Evolutionary conservation across 2,329 filamentous ascomycete genomes (phyloP).

Genomic region (Phaeomoniella chlamydospora): DNA sequence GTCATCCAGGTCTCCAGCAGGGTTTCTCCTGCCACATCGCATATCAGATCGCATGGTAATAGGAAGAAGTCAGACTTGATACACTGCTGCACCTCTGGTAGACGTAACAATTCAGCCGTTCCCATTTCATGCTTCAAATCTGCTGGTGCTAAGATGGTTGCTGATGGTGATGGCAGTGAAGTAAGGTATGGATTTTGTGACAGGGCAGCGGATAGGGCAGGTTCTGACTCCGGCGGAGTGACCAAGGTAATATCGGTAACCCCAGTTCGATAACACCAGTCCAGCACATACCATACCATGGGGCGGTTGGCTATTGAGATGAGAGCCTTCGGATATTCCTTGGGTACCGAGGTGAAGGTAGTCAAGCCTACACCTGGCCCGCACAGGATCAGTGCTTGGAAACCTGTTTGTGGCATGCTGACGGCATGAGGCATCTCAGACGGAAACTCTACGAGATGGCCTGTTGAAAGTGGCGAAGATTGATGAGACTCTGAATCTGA

Average conservation of each 20-base stretch:
- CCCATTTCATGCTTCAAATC: slow-evolving; percentile 71
- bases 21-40: slow-evolving; percentile 70
- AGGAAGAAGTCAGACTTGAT: slow-evolving; percentile 80
- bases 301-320: slow-evolving; percentile 34
- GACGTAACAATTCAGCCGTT: slow-evolving; percentile 73
- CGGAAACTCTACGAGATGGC: background rate
- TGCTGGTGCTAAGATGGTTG: slow-evolving; percentile 61
- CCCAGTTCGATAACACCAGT: slow-evolving; percentile 33
- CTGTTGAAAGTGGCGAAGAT: background rate
- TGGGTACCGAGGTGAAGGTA: slow-evolving; percentile 33
- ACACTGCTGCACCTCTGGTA: slow-evolving; percentile 65
- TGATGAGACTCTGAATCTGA: background rate
- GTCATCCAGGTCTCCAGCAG: slow-evolving; percentile 89
- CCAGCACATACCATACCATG: slow-evolving; percentile 34
- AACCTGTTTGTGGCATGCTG: slow-evolving; percentile 20
- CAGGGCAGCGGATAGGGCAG: slow-evolving; percentile 29
- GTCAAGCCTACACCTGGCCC: slow-evolving; percentile 33
- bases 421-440: slow-evolving; percentile 12
- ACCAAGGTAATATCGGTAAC: slow-evolving; percentile 32
- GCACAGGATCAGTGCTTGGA: slow-evolving; percentile 33
- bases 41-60: slow-evolving; percentile 85
- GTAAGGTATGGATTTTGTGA: slow-evolving; percentile 35
- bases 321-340: slow-evolving; percentile 33
- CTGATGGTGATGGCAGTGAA: slow-evolving; percentile 29
- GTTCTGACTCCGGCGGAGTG: slow-evolving; percentile 27